Evolutionary conservation across 768 basidiomycete species (phyloP), one percentile per base, ranked within the genome.

Genomic region (Asterophora parasitica): DNA sequence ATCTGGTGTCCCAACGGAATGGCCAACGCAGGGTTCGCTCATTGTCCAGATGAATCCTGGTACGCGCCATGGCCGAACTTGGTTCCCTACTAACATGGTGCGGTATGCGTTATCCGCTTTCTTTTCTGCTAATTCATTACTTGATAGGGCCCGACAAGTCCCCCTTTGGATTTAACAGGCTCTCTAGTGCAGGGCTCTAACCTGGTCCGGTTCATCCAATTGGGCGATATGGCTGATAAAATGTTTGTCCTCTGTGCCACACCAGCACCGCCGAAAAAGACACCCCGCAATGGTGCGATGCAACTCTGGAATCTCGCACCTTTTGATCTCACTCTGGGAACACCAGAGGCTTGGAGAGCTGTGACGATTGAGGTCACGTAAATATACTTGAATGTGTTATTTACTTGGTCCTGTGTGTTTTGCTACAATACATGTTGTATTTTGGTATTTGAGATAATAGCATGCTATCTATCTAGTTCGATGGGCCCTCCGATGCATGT

Each of bases 131-230:
- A 45, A 6, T 31, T 31, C 30, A 31, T 45, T 19, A 36, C 10
- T 38, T 48, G 41, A 27, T 63, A 73, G 65, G 62, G 41, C 51
- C 58, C 37, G 52, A 53, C 15, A 26, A 54, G 31, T 58, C 68
- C 53, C 30, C 44, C 48, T 31, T 46, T 75, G 16, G 68, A 78
- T 39, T 63, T 81, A 38, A 74, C 76, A 33, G 38, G 63, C 3
- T 62, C 58, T 49, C 54, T 81, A 1, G 62, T 53, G 27, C 63
- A 68, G 34, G 80, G 79, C 7, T 59, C 51, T 32, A 82, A 82
- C 58, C 58, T 65, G 4, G 59, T 82, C 44, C 69, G 72, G 31
- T 68, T 81, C 46, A 73, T 81, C 35, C 79, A 80, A 28, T 60
- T 82, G 12, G 66, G 66, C 5, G 58, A 58, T 41, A 61, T 78